Evolutionary conservation across 805 yeast species (phyloP), one percentile per base, ranked within the genome.

Genomic region (Priceomyces fermenticarens): DNA sequence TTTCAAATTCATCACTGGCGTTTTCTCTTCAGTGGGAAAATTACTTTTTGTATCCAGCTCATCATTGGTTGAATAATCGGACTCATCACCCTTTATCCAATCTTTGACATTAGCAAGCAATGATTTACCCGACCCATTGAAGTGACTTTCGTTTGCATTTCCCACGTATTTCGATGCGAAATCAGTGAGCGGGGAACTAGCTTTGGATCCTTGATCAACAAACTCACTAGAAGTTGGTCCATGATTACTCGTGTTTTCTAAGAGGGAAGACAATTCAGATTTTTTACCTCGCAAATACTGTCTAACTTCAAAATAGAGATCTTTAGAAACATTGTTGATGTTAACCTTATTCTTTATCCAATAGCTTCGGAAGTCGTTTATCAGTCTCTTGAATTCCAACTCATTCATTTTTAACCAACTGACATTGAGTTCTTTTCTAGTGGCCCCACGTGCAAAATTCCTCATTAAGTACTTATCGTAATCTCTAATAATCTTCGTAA

Each of bases 331-430:
- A 48, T 78, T 80, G 61, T 84, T 83, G 49, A 81, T 62, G 55
- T 75, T 79, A 43, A 71, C 75, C 53, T 81, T 86, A 53, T 88
- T 83, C 58, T 80, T 83, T 59, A 81, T 81, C 84, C 93, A 86
- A 53, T 88, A 87, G 16, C 85, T 78, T 51, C 97, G 75, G 68
- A 93, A 91, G 47, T 88, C 96, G 46, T 71, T 79, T 46, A 93
- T 84, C 58, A 90, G 96, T 53, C 89, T 88, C 62, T 87, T 89
- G 66, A 93, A 77, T 48, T 93, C 99, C 52, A 93, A 73, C 68
- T 93, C 99, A 63, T 93, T 93, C 65, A 93, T 93, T 68, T 93
- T 93, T 53, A 93, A 74, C 99, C 99, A 93, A 25, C 96, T 85
- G 14, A 93, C 98, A 57, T 93, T 93, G 55, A 93, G 77, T 57